These are phyloP conservation scores for Neurospora sp. DNA, from an alignment of 495 filamentous ascomycete species.

Conservation along the genomic window DNA sequence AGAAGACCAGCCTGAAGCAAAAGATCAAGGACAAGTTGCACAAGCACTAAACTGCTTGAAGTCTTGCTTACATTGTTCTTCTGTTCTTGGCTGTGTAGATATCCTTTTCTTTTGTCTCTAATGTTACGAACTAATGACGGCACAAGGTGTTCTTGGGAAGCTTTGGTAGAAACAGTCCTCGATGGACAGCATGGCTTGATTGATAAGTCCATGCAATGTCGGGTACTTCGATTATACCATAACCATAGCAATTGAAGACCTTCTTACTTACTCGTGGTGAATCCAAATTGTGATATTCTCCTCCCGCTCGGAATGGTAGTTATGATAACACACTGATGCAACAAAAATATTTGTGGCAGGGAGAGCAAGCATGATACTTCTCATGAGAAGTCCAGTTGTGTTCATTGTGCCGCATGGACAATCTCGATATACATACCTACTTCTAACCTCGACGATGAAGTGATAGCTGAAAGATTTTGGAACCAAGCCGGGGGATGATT, in stretches of 20 bases:
- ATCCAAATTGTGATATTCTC: background rate
- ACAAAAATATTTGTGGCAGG: too few relatives aligned
- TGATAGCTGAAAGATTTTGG: too few relatives aligned
- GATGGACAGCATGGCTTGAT: background rate
- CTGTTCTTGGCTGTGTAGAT: background rate
- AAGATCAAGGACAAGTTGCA: constrained; percentile 41
- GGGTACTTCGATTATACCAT: background rate
- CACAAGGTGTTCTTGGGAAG: background rate
- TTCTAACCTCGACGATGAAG: too few relatives aligned
- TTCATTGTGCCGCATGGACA: too few relatives aligned
- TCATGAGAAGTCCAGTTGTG: too few relatives aligned
- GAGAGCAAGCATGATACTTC: too few relatives aligned
- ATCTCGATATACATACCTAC: too few relatives aligned
- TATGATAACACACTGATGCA: too few relatives aligned
- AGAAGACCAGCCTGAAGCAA: constrained; percentile 28
- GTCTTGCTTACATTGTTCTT: background rate
- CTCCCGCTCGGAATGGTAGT: background rate
- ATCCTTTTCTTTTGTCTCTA: background rate
- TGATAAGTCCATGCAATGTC: background rate
- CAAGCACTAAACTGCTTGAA: constrained; percentile 8
- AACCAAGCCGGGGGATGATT: too few relatives aligned
- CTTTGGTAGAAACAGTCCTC: background rate
- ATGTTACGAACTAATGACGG: background rate
- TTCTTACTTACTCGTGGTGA: background rate
- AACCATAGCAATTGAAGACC: background rate